A percentile compares a stretch with the other conserved stretches of the same genome.
These are phyloP conservation scores for Hyaloscypha hepaticicola DNA, from an alignment of 495 filamentous ascomycete species.

Conservation along the genomic window DNA sequence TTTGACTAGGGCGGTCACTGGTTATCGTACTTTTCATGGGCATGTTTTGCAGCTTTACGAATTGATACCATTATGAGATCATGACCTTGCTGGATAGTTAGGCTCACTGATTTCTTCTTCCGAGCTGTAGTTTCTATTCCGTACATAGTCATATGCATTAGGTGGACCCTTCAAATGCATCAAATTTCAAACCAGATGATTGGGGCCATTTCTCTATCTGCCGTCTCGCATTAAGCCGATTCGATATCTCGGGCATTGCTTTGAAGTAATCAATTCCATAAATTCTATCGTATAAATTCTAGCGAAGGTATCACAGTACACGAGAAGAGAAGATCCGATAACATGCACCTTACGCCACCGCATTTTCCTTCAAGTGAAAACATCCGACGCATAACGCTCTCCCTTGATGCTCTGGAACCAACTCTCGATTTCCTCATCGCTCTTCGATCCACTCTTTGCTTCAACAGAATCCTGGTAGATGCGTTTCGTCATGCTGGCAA, in stretches of 20 bases:
- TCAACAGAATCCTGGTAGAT: conserved; percentile 40
- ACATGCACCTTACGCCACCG: too few species aligned
- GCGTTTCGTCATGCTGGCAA: conserved; percentile 51
- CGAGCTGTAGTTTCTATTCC: not conserved
- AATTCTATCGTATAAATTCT: too few species aligned
- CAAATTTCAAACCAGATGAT: not conserved
- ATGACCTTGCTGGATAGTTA: conserved; percentile 24
- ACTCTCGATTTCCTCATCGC: conserved; percentile 44
- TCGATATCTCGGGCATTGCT: too few species aligned
- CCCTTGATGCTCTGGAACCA: conserved; percentile 53
- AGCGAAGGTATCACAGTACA: too few species aligned
- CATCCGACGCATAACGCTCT: conserved; percentile 23
- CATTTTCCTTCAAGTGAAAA: not conserved
- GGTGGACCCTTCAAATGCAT: not conserved
- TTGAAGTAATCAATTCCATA: too few species aligned
- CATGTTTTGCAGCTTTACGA: conserved; percentile 10
- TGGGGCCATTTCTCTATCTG: not conserved
- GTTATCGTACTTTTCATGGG: not conserved
- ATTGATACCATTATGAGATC: conserved; percentile 28
- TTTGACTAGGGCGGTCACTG: not conserved
- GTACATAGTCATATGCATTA: not conserved
- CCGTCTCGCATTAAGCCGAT: too few species aligned
- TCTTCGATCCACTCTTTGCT: conserved; percentile 39
- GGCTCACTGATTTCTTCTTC: conserved; percentile 20
- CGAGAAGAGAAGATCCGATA: too few species aligned